Evolutionary conservation across 2,329 filamentous ascomycete genomes (phyloP).

Genomic region (Dothideomycetes sp.): DNA sequence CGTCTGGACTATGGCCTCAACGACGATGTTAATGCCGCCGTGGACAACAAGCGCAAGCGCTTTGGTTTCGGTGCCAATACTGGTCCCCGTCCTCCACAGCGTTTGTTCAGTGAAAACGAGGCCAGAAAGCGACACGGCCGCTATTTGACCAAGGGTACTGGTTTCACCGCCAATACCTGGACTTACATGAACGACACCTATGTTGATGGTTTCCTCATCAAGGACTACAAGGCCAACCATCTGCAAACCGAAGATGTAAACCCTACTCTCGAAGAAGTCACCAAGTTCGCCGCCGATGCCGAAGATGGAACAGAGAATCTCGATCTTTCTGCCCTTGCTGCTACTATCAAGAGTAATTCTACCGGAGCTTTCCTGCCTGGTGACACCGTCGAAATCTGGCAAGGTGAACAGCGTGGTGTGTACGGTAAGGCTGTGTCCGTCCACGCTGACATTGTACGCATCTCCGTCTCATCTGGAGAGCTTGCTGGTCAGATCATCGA

Average conservation of each 20-base stretch:
- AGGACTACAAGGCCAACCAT: slow-evolving; percentile 83
- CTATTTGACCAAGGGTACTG: slow-evolving; percentile 45
- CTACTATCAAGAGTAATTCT: slow-evolving; percentile 77
- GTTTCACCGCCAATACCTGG: slow-evolving; percentile 59
- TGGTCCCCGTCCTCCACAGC: slow-evolving; percentile 69
- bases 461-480: slow-evolving; percentile 75
- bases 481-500: slow-evolving; percentile 78
- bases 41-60: slow-evolving; percentile 66
- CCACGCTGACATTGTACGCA: slow-evolving; percentile 82
- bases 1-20: slow-evolving; percentile 84
- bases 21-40: slow-evolving; percentile 57
- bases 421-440: slow-evolving; percentile 78
- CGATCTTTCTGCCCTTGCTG: slow-evolving; percentile 81
- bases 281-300: slow-evolving; percentile 70
- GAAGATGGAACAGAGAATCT: slow-evolving; percentile 92
- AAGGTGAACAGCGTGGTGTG: slow-evolving; percentile 89
- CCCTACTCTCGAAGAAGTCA: slow-evolving; percentile 87
- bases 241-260: slow-evolving; percentile 84
- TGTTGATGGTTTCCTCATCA: slow-evolving; percentile 84
- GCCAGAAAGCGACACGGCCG: slow-evolving; percentile 77
- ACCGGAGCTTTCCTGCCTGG: slow-evolving; percentile 80
- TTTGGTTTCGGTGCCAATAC: slow-evolving; percentile 32
- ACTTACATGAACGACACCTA: slow-evolving; percentile 84
- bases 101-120: slow-evolving; percentile 86
- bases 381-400: slow-evolving; percentile 92